Percentiles rank a stretch among this genome's conserved stretches.
phyloP scores from a whole-genome alignment of 139 green algal species.

The Coelastrella sp. region DNA sequence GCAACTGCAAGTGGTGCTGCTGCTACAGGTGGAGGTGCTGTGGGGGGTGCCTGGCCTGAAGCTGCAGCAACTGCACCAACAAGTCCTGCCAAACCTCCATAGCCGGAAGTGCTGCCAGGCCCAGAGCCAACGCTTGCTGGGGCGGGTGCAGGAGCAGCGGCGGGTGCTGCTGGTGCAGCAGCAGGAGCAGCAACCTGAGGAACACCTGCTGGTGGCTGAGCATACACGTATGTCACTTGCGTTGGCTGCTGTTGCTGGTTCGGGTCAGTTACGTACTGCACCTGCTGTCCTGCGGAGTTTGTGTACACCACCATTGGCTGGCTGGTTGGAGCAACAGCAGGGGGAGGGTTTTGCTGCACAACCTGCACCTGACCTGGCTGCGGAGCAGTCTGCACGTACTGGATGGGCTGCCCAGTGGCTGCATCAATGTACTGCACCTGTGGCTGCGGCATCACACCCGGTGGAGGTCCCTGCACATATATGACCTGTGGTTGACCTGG shows the following conservation, averaged over 20 bases:
- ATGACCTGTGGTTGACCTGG: background rate
- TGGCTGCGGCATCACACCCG: background rate
- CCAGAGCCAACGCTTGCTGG: background rate
- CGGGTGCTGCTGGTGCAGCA: background rate
- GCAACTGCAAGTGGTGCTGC: background rate
- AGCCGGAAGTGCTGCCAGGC: slow-evolving; percentile 25
- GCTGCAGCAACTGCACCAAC: background rate
- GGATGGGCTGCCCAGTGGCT: background rate
- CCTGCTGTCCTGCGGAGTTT: background rate
- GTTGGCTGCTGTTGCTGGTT: slow-evolving; percentile 2
- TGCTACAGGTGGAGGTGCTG: background rate
- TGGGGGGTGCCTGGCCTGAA: background rate
- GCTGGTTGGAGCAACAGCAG: background rate
- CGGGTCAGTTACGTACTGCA: slow-evolving; percentile 9
- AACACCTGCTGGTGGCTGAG: background rate
- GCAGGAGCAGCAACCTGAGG: background rate
- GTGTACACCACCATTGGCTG: slow-evolving; percentile 20
- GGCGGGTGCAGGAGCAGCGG: background rate
- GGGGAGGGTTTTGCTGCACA: background rate
- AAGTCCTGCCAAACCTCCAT: slow-evolving; percentile 9
- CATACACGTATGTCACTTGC: slow-evolving; percentile 32
- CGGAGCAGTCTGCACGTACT: background rate
- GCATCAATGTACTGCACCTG: slow-evolving; percentile 24
- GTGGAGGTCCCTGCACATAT: slow-evolving; percentile 22
- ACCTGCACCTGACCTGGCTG: background rate